Evolutionary conservation across 768 basidiomycete species (phyloP), one percentile per base, ranked within the genome.

Genomic region (Auriculariales sp.): DNA sequence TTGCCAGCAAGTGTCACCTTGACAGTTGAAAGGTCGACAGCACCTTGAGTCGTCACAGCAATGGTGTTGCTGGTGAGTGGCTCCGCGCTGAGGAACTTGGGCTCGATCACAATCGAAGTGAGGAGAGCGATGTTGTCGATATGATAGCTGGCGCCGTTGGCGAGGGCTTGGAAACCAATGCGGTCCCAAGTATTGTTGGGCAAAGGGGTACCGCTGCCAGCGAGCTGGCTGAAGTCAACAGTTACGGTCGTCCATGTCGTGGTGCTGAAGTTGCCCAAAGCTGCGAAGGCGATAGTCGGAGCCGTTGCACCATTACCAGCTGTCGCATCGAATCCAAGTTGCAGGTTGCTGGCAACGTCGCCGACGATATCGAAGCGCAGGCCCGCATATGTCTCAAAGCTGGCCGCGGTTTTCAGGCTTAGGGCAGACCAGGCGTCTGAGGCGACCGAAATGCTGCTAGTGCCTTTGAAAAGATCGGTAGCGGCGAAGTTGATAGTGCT

Each of bases 1-100:
- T 64, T 58, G 12, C 64, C 65, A 50, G 71, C 68, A 25, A 74
- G 56, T 1, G 58, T 59, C 6, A 74, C 67, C 4, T 52, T 56
- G 5, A 74, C 49, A 3, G 58, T 55, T 12, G 66, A 62, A 30
- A 74, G 57, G 56, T 75, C 64, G 28, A 75, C 73, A 2, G 56
- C 65, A 15, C 74, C 75, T 47, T 65, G 60, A 1, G 71, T 71
- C 3, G 74, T 76, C 15, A 76, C 66, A 4, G 72, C 73, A 36
- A 77, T 61, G 4, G 72, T 52, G 51, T 74, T 69, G 55, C 63
- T 69, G 4, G 64, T 65, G 9, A 77, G 52, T 0, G 75, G 75
- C 52, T 76, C 75, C 0, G 74, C 75, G 50, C 71, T 71, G 54
- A 77, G 61, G 55, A 77, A 70, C 51, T 70, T 56, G 3, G 75